Base-by-base conservation (phyloP, 495 filamentous ascomycete genomes). In the Penicillium egyptiacum region DNA sequence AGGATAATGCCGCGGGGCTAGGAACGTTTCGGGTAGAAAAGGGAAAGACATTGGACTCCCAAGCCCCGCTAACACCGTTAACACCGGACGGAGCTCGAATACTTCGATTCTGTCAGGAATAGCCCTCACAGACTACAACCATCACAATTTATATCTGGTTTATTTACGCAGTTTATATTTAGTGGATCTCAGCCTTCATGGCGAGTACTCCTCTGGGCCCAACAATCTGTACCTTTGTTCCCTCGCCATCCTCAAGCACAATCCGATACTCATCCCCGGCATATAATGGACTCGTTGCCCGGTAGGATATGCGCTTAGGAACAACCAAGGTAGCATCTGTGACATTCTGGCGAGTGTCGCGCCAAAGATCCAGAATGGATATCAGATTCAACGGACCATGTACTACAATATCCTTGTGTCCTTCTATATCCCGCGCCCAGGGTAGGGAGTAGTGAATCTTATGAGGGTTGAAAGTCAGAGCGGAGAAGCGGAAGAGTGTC, bases 401-500 rank as follows among this genome's bases (percentile, higher is more conserved):
- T 16, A 88, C 85, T 5, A 87, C 83, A 11, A 83, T 62, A 54
- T 79, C 76, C 28, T 72, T 74, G 57, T 87, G 84, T 0, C 82
- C 82, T 55, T 88, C 86, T 16, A 86, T 75, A 14, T 80, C 70
- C 4, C 75, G 70, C 14, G 79, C 80, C 84, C 84, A 88, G 4
- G 76, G 71, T 3, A 73, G 66, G 35, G 84, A 85, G 64, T 87
- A 89, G 63, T 90, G 87, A 40, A 90, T 90, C 67, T 83, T 88
- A 61, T 89, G 88, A 0, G 78, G 82, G 57, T 89, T 90, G 67
- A 87, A 89, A 3, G 86, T 90, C 22, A 91, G 68, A 0, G 87
- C 87, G 0, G 84, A 87, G 74, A 90, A 90, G 4, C 86, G 80
- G 66, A 89, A 89, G 8, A 90, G 77, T 0, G 80, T 79, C 5